Evolutionary conservation across 2,329 filamentous ascomycete species (phyloP).

Genomic region (Epichloe festucae): DNA sequence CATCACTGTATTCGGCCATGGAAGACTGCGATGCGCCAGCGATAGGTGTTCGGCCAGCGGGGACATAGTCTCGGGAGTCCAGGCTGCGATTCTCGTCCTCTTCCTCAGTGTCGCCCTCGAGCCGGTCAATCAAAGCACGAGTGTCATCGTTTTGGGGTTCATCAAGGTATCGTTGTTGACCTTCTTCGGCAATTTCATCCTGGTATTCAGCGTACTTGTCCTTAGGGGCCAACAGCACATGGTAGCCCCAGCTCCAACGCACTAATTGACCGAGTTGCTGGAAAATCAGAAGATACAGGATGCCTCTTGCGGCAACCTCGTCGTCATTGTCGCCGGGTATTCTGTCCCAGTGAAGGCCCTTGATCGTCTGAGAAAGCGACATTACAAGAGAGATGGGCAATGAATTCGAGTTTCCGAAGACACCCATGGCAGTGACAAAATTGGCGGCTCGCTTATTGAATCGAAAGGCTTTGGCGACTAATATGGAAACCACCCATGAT

Average conservation of each 20-base stretch:
- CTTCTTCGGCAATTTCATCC: slow-evolving; percentile 39
- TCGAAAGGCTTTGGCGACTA: slow-evolving; percentile 61
- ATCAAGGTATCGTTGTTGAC: slow-evolving; percentile 43
- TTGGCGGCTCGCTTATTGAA: slow-evolving; percentile 80
- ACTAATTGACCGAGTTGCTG: slow-evolving; percentile 93
- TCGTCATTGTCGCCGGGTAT: slow-evolving; percentile 89
- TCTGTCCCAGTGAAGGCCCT: slow-evolving; percentile 85
- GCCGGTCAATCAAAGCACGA: slow-evolving; percentile 27
- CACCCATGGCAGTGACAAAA: slow-evolving; percentile 92
- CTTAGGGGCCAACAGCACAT: slow-evolving; percentile 80
- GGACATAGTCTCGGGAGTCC: slow-evolving; percentile 37
- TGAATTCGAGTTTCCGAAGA: slow-evolving; percentile 98
- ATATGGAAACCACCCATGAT: slow-evolving; percentile 64
- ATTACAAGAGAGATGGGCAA: slow-evolving; percentile 92
- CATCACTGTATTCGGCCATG: slow-evolving; percentile 35
- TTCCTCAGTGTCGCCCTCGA: slow-evolving; percentile 25
- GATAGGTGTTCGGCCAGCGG: slow-evolving; percentile 43
- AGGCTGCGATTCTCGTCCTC: slow-evolving; percentile 23
- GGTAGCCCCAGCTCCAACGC: slow-evolving; percentile 97
- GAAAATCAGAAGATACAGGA: slow-evolving; percentile 91
- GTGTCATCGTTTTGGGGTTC: slow-evolving; percentile 29
- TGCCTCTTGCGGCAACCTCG: slow-evolving; percentile 84
- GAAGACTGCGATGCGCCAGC: slow-evolving; percentile 36
- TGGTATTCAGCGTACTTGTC: slow-evolving; percentile 56
- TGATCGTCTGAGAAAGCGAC: slow-evolving; percentile 82